These are phyloP conservation scores for Buxus sempervirens DNA, from an alignment of 164 flowering plant species.

Conservation along the genomic window DNA sequence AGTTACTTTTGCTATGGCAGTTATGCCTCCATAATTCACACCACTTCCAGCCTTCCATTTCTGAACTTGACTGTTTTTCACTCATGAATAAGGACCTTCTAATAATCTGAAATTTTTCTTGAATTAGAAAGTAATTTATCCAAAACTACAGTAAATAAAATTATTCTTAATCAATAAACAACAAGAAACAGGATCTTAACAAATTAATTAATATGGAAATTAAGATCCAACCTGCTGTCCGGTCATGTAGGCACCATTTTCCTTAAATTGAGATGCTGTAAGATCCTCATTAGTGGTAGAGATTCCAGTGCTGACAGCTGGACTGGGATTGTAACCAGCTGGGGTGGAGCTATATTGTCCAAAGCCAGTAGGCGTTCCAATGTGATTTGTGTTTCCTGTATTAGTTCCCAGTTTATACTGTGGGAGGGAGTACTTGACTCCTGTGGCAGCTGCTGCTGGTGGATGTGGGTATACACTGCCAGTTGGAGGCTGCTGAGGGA, in stretches of 20 bases:
- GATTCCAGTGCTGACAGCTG: constrained; percentile 55
- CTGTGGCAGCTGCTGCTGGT: constrained; percentile 33
- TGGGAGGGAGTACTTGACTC: constrained; percentile 64
- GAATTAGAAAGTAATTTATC: too few species aligned
- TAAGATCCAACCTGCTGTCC: constrained; percentile 74
- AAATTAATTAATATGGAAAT: not conserved
- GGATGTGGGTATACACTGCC: constrained; percentile 58
- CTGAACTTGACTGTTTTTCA: too few species aligned
- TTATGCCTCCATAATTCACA: too few species aligned
- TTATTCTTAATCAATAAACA: not conserved
- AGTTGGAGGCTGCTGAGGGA: constrained; percentile 78
- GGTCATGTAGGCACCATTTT: constrained; percentile 54
- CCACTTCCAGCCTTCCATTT: too few species aligned
- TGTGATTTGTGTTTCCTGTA: constrained; percentile 52
- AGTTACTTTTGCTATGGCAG: too few species aligned
- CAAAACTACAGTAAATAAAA: not conserved
- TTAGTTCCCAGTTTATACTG: constrained; percentile 70
- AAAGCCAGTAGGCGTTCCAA: constrained; percentile 58
- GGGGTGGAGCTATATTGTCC: constrained; percentile 61
- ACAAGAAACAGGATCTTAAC: too few species aligned
- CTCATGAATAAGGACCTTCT: too few species aligned
- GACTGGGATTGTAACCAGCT: constrained; percentile 57
- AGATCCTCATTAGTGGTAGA: constrained; percentile 64
- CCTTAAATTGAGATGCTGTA: constrained; percentile 63
- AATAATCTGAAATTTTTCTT: too few species aligned